Conservation (phyloP, 305 asterid species). For the Fraxinus ornus region DNA sequence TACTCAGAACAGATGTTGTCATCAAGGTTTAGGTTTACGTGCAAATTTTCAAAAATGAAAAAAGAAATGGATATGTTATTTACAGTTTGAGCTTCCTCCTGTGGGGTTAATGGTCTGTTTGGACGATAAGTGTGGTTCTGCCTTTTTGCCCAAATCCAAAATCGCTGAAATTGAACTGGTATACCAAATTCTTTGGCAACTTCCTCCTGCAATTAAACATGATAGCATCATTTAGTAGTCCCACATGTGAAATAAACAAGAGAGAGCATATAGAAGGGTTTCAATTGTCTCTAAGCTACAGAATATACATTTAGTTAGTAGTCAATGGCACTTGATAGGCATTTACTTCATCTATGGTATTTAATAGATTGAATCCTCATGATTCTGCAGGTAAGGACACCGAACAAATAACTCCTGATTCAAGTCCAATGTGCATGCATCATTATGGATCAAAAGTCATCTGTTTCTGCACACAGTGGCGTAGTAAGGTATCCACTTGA, state of each 20-base stretch:
- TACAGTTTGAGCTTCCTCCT: slow-evolving; percentile 74
- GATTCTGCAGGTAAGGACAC: not conserved
- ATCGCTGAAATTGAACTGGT: slow-evolving; percentile 75
- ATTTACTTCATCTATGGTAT: not conserved
- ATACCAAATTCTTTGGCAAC: slow-evolving; percentile 72
- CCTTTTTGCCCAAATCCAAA: slow-evolving; percentile 84
- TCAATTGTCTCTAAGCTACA: not conserved
- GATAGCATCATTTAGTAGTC: not conserved
- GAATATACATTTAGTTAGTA: not conserved
- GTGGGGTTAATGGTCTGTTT: slow-evolving; percentile 68
- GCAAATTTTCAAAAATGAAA: not conserved
- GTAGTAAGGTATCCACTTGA: not conserved
- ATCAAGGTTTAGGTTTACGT: not conserved
- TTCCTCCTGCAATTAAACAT: slow-evolving; percentile 52
- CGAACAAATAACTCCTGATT: not conserved
- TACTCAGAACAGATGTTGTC: not conserved
- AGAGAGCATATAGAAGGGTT: not conserved
- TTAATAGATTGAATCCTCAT: not conserved
- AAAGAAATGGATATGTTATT: slow-evolving; percentile 13
- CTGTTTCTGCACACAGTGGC: not conserved
- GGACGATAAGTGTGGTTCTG: slow-evolving; percentile 84
- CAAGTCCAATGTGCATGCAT: not conserved
- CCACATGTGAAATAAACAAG: not conserved
- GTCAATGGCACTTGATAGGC: not conserved
- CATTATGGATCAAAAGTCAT: not conserved